Evolutionary conservation across 2,329 filamentous ascomycete species (phyloP).

Genomic region (Paecilomyces sp.): DNA sequence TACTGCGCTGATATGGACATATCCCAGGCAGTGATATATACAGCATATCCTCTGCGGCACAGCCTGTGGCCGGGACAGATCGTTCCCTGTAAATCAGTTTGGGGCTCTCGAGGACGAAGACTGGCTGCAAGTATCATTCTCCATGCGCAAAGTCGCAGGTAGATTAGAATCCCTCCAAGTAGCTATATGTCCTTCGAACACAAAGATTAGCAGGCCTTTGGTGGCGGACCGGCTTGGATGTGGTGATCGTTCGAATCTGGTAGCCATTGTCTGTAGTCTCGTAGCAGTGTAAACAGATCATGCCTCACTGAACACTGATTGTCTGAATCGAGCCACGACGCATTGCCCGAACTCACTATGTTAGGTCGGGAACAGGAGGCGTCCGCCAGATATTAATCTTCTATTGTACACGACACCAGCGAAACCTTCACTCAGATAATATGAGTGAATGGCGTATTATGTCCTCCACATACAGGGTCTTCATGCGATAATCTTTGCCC

Average conservation of each 20-base stretch:
- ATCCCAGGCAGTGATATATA: slow-evolving; percentile 30
- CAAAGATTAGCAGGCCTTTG: not conserved
- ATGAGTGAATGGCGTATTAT: not conserved
- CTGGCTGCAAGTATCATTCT: slow-evolving; percentile 31
- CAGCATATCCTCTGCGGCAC: slow-evolving; percentile 16
- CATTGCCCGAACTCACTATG: not conserved
- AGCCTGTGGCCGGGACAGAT: slow-evolving; percentile 25
- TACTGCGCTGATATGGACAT: slow-evolving; percentile 8
- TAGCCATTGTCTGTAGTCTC: not conserved
- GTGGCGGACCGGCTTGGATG: not conserved
- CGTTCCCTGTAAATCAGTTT: slow-evolving; percentile 35
- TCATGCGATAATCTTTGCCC: not conserved
- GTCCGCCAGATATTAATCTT: not conserved
- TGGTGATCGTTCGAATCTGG: not conserved
- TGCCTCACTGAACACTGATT: not conserved
- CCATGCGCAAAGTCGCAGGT: slow-evolving; percentile 11
- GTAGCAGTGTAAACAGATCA: not conserved
- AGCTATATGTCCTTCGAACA: not conserved
- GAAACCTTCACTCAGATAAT: not conserved
- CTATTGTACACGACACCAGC: not conserved
- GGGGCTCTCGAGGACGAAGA: slow-evolving; percentile 25
- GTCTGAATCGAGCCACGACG: not conserved
- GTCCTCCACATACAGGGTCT: not conserved
- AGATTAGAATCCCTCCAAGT: not conserved
- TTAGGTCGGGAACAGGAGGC: not conserved